Evolutionary conservation across 2,329 filamentous ascomycete genomes (phyloP).

Genomic region (Sarocladium kiliense): DNA sequence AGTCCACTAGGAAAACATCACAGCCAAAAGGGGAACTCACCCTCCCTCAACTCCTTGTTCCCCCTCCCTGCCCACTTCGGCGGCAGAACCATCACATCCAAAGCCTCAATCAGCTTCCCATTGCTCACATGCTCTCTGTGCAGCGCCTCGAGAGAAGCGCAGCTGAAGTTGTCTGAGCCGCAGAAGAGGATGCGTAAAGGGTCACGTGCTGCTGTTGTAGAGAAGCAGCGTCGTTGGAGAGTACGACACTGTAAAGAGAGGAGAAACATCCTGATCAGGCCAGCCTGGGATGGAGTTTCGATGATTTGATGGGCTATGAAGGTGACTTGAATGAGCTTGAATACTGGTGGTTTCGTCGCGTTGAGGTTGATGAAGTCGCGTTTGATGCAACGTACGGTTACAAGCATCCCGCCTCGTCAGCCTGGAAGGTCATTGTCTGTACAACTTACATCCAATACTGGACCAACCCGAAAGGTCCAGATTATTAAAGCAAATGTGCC

Average conservation of each 20-base stretch:
- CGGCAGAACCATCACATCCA: slow-evolving; percentile 81
- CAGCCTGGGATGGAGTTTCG: no score
- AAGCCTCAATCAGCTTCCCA: slow-evolving; percentile 58
- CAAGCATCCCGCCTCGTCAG: slow-evolving; percentile 19
- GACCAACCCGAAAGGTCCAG: no score
- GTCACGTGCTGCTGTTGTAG: slow-evolving; percentile 26
- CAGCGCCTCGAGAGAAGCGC: slow-evolving; percentile 67
- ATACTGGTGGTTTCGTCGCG: no score
- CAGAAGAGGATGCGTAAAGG: slow-evolving; percentile 87
- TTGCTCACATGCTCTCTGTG: slow-evolving; percentile 50
- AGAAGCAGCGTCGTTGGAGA: not conserved
- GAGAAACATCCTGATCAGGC: not conserved
- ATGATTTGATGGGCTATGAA: no score
- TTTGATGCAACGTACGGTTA: slow-evolving; percentile 29
- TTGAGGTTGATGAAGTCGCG: slow-evolving; percentile 17
- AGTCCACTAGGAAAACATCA: no score
- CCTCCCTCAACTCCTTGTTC: slow-evolving; percentile 59
- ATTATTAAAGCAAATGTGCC: no score
- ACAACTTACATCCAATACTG: not conserved
- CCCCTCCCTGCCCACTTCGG: slow-evolving; percentile 75
- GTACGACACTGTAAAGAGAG: not conserved
- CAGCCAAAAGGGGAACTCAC: slow-evolving; percentile 40
- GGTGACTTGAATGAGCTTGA: no score
- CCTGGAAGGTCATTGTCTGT: no score
- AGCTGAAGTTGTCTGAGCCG: slow-evolving; percentile 89